A percentile compares a stretch with the other conserved stretches of the same genome.
Evolutionary conservation across 73 alveolate genomes (phyloP).

Genomic region (Tetrahymena thermophila): DNA sequence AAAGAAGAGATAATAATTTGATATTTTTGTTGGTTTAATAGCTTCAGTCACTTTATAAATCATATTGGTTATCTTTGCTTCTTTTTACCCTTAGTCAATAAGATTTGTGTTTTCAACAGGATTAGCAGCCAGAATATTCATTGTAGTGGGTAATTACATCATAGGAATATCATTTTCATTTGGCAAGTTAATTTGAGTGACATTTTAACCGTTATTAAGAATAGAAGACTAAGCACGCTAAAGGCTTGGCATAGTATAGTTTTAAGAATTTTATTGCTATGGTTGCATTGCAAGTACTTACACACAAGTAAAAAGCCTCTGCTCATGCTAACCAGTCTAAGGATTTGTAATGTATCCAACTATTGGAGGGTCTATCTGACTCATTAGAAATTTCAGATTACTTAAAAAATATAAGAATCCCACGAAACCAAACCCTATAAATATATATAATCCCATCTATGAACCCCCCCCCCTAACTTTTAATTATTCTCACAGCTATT

Average conservation of each 20-base stretch:
- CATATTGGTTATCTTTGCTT: no score
- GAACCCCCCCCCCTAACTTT: no score
- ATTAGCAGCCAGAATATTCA: neutral
- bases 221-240: neutral
- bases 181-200: neutral
- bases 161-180: neutral
- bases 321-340: neutral
- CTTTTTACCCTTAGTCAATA: neutral
- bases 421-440: no score
- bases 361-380: no score
- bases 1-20: neutral
- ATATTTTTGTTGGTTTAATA: neutral
- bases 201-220: neutral
- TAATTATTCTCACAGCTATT: no score
- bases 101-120: neutral
- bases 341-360: neutral
- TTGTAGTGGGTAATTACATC: neutral
- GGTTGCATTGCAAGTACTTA: neutral
- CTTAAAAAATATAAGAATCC: neutral
- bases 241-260: neutral
- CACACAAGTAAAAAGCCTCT: neutral
- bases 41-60: neutral
- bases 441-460: no score
- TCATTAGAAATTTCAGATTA: neutral
- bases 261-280: neutral